Evolutionary conservation across 495 filamentous ascomycete species (phyloP), one percentile per base, ranked within the genome.

Genomic region (Penicillium alfredii): DNA sequence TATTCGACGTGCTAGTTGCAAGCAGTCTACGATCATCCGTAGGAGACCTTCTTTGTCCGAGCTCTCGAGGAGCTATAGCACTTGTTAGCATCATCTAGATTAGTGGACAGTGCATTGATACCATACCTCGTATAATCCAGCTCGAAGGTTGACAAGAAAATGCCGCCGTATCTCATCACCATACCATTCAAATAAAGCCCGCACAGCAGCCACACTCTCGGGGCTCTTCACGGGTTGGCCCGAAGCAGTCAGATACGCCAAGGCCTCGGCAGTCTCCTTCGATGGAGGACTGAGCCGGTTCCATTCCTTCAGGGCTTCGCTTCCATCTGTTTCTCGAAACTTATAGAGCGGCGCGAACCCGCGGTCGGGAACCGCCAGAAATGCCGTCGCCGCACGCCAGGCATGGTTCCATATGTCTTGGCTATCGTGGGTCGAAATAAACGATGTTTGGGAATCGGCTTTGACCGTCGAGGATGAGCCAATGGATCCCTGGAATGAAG

Each of bases 351-450:
- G 33, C 10, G 47, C 49, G 6, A 66, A 60, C 3, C 55, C 58
- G 4, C 28, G 36, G 21, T 67, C 57, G 8, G 80, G 77, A 3
- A 87, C 58, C 4, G 66, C 56, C 10, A 89, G 71, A 30, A 73
- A 76, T 23, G 67, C 61, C 8, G 80, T 86, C 29, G 81, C 82
- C 2, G 69, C 58, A 51, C 76, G 74, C 81, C 84, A 87, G 23
- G 82, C 77, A 35, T 74, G 69, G 44, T 84, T 74, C 72, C 78
- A 86, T 35, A 59, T 59, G 35, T 69, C 63, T 51, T 81, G 78
- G 39, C 86, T 76, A n/a, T n/a, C n/a, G n/a, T 24, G 51, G 41
- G 45, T 22, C 6, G 31, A 30, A 6, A 51, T 48, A 1, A 42
- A 49, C 22, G 20, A 36, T n/a, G 42, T 16, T 14, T 48, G 38